These are phyloP conservation scores for Cladobotryum protrusum DNA, from an alignment of 2,329 filamentous ascomycete species.

Conservation along the genomic window DNA sequence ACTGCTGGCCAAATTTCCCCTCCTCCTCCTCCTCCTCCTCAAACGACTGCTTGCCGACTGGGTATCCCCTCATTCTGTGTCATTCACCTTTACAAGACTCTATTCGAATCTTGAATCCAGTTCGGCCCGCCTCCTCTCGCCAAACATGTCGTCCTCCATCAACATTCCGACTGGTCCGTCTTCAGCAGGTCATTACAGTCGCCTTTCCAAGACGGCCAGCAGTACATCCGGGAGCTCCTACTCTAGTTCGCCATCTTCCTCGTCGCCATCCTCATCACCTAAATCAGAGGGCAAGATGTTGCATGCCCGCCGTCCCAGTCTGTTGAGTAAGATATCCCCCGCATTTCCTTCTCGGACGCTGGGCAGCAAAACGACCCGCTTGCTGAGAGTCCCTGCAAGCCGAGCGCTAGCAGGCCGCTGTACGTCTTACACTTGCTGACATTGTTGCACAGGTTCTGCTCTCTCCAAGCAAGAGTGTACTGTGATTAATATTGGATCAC, in stretches of 20 bases:
- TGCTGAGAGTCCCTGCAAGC: neutral
- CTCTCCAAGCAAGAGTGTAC: constrained; percentile 70
- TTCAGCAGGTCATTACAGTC: constrained; percentile 29
- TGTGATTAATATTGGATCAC: constrained; percentile 72
- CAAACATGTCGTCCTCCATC: constrained; percentile 61
- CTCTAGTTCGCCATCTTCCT: constrained; percentile 41
- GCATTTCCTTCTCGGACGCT: neutral
- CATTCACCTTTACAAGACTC: neutral
- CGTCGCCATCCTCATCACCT: constrained; percentile 51
- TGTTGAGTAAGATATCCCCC: constrained; percentile 44
- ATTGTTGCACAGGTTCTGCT: constrained; percentile 52
- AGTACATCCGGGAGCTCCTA: constrained; percentile 40
- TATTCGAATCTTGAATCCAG: constrained; percentile 2
- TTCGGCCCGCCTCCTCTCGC: constrained; percentile 9
- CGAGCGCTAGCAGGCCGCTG: neutral
- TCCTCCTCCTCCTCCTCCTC: neutral
- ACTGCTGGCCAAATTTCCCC: neutral
- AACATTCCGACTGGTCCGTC: constrained; percentile 51
- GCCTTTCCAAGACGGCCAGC: constrained; percentile 38
- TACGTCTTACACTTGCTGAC: constrained; percentile 22
- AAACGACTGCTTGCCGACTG: too few relatives aligned
- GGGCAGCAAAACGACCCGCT: neutral
- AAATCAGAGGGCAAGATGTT: constrained; percentile 43
- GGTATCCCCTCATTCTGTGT: constrained; percentile 4
- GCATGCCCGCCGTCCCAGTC: constrained; percentile 54